phyloP scores from a whole-genome alignment of 768 basidiomycete genomes.

The Tephrocybe rancida region DNA sequence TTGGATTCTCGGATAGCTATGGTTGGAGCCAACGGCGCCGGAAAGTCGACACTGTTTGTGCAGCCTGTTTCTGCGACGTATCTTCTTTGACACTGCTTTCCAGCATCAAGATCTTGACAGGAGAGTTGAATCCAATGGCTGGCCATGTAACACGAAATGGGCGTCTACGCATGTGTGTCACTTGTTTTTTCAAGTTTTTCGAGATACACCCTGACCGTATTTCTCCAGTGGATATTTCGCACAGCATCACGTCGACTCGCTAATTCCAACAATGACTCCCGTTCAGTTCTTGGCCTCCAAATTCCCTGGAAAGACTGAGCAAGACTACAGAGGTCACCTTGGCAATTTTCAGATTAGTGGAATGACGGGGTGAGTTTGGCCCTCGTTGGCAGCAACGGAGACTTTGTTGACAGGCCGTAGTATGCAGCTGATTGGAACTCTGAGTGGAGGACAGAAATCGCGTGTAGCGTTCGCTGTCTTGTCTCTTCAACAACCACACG shows the following conservation, averaged over 20 bases:
- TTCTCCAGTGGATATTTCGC: conserved; percentile 80
- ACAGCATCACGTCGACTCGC: conserved; percentile 94
- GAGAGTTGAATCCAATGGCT: conserved; percentile 69
- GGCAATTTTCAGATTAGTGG: conserved; percentile 98
- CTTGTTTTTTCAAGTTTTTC: background rate
- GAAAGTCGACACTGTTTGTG: conserved; percentile 90
- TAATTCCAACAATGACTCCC: conserved; percentile 83
- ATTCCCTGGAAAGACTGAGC: conserved; percentile 94
- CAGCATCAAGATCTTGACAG: conserved; percentile 92
- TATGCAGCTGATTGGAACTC: conserved; percentile 86
- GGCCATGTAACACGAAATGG: conserved; percentile 93
- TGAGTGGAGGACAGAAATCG: conserved; percentile 95
- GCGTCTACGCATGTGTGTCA: conserved; percentile 78
- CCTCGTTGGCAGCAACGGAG: background rate
- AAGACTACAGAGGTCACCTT: conserved; percentile 93
- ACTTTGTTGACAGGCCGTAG: conserved; percentile 31
- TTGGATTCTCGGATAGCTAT: conserved; percentile 95
- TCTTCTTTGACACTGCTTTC: conserved; percentile 5
- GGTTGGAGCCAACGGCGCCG: conserved; percentile 93
- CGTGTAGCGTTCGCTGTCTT: conserved; percentile 91
- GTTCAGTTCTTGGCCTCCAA: conserved; percentile 91
- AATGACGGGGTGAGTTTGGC: conserved; percentile 73
- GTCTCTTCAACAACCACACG: conserved; percentile 87
- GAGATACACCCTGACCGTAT: conserved; percentile 8
- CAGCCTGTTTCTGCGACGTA: background rate